phyloP scores from a whole-genome alignment of 1,139 yeast species.

The Saccharomyces pastorianus region DNA sequence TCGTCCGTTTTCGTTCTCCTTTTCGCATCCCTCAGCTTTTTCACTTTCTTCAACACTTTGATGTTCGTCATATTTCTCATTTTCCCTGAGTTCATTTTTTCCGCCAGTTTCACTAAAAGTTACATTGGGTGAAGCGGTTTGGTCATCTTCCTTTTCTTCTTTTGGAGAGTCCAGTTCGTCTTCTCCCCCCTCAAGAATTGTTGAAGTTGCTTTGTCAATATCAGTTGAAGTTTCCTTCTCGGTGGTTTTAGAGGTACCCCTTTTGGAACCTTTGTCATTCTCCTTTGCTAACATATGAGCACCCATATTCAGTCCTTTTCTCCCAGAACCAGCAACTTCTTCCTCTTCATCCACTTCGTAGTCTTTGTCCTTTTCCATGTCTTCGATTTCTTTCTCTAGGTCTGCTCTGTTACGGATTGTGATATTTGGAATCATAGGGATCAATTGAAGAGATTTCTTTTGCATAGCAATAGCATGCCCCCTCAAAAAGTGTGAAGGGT shows the following conservation, averaged over 20 bases:
- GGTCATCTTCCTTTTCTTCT: background rate
- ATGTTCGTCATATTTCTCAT: background rate
- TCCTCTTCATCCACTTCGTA: slow-evolving; percentile 21
- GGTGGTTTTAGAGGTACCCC: background rate
- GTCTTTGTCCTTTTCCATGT: slow-evolving; percentile 29
- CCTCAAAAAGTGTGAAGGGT: slow-evolving; percentile 85
- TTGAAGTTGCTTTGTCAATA: background rate
- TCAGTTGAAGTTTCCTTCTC: background rate
- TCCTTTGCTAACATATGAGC: slow-evolving; percentile 26
- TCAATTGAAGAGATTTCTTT: slow-evolving; percentile 65
- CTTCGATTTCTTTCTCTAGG: slow-evolving; percentile 73
- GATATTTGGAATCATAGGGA: slow-evolving; percentile 85
- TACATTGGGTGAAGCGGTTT: background rate
- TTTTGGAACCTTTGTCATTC: slow-evolving; percentile 1
- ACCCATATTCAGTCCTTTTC: slow-evolving; percentile 31
- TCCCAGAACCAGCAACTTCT: slow-evolving; percentile 30
- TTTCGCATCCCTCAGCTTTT: background rate
- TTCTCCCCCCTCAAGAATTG: background rate
- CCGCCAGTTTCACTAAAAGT: background rate
- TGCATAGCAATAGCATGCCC: slow-evolving; percentile 96
- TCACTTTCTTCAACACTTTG: background rate
- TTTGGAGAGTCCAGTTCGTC: too few relatives aligned
- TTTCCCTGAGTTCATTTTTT: background rate
- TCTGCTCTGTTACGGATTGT: slow-evolving; percentile 73
- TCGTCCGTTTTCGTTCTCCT: background rate